Conservation (phyloP, 768 basidiomycete species). For the Suillus sp. region DNA sequence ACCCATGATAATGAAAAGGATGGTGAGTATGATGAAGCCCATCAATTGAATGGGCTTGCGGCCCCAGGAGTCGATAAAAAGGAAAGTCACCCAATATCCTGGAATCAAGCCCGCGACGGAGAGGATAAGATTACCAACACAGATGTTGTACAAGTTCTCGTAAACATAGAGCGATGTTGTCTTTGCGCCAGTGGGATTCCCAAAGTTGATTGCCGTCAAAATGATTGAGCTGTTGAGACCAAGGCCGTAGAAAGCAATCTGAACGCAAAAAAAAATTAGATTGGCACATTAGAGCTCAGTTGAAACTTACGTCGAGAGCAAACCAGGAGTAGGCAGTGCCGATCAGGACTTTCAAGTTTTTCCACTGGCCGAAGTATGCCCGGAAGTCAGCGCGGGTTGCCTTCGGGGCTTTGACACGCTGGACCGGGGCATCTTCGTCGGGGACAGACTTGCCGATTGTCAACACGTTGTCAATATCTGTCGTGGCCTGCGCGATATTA, state of each 20-base stretch:
- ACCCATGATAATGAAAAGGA: slow-evolving; percentile 73
- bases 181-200: slow-evolving; percentile 36
- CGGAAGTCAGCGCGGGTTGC: slow-evolving; percentile 71
- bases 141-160: slow-evolving; percentile 61
- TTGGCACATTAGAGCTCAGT: neutral
- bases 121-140: slow-evolving; percentile 76
- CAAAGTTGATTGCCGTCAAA: slow-evolving; percentile 68
- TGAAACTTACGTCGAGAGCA: slow-evolving; percentile 67
- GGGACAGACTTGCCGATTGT: slow-evolving; percentile 46
- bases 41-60: slow-evolving; percentile 82
- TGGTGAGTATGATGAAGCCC: slow-evolving; percentile 70
- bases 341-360: slow-evolving; percentile 78
- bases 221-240: slow-evolving; percentile 83
- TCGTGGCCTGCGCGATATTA: slow-evolving; percentile 72
- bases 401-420: slow-evolving; percentile 68
- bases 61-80: slow-evolving; percentile 78
- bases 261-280: slow-evolving; percentile 8
- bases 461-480: slow-evolving; percentile 74
- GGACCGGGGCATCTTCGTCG: slow-evolving; percentile 59
- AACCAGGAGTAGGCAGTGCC: slow-evolving; percentile 90
- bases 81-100: slow-evolving; percentile 60
- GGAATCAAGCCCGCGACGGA: slow-evolving; percentile 80
- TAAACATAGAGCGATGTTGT: slow-evolving; percentile 48
- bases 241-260: slow-evolving; percentile 89
- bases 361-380: slow-evolving; percentile 67